Conservation (phyloP, 106 monocot genomes). For the Gastrodia elata region DNA sequence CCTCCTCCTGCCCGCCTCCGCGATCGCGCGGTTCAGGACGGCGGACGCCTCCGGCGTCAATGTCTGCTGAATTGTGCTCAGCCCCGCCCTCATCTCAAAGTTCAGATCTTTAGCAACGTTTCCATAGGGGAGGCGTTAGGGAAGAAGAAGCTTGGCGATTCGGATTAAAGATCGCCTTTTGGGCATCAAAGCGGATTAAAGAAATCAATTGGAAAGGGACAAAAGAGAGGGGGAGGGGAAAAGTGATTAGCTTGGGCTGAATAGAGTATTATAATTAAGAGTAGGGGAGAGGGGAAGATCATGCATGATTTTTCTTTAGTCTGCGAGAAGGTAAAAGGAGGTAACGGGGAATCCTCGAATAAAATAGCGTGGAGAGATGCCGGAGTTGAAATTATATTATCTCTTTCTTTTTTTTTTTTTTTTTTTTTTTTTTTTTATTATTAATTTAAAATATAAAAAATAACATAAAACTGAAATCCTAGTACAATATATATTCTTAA, state of each 20-base stretch:
- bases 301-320: neutral
- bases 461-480: too few species aligned
- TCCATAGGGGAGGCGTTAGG: too few species aligned
- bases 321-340: neutral
- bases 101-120: neutral
- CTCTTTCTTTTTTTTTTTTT: neutral
- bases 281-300: too few species aligned
- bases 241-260: neutral
- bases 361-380: neutral
- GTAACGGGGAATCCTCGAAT: neutral
- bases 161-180: slow-evolving; percentile 8
- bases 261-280: neutral
- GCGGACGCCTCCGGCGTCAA: slow-evolving; percentile 59
- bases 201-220: neutral
- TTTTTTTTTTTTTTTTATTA: neutral
- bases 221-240: neutral
- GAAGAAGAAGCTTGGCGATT: too few species aligned
- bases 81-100: slow-evolving; percentile 35
- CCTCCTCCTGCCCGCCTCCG: slow-evolving; percentile 45
- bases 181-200: slow-evolving; percentile 1
- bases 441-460: too few species aligned
- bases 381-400: neutral
- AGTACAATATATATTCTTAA: too few species aligned
- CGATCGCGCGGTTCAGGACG: slow-evolving; percentile 37
- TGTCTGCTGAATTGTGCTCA: slow-evolving; percentile 67